A percentile compares a stretch with the other conserved stretches of the same genome.
phyloP scores from a whole-genome alignment of 2,329 filamentous ascomycete genomes.

The Aspergillus clavatus region DNA sequence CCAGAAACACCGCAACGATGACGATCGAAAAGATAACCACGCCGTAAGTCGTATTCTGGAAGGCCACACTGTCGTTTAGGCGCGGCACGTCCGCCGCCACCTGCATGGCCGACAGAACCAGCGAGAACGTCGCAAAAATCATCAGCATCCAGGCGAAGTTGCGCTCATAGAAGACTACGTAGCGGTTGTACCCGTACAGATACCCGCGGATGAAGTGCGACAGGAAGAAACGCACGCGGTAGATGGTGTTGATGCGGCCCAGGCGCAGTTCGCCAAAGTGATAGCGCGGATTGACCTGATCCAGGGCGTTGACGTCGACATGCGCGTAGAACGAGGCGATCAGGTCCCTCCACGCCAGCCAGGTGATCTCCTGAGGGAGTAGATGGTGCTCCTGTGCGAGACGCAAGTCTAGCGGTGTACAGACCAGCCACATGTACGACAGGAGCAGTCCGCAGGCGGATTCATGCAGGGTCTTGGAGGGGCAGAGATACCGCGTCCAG shows the following conservation, averaged over 20 bases:
- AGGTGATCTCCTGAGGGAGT: slow-evolving; percentile 32
- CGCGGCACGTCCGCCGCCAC: slow-evolving; percentile 20
- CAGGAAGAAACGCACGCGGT: slow-evolving; percentile 28
- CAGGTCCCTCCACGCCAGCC: slow-evolving; percentile 38
- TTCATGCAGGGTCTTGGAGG: slow-evolving; percentile 17
- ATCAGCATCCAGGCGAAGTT: slow-evolving; percentile 42
- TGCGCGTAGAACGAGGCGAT: slow-evolving; percentile 27
- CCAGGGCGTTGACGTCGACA: slow-evolving; percentile 26
- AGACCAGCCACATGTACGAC: slow-evolving; percentile 41
- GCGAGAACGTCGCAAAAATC: slow-evolving; percentile 40
- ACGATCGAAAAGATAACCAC: background rate
- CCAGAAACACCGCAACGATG: background rate
- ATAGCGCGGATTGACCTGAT: slow-evolving; percentile 37
- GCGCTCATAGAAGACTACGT: slow-evolving; percentile 40
- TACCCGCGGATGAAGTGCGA: slow-evolving; percentile 26
- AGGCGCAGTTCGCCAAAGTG: slow-evolving; percentile 44
- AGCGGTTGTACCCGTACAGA: slow-evolving; percentile 31
- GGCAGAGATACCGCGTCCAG: slow-evolving; percentile 19
- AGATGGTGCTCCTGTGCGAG: slow-evolving; percentile 30
- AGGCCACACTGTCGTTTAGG: background rate
- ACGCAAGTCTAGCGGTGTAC: slow-evolving; percentile 36
- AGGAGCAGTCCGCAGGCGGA: slow-evolving; percentile 37
- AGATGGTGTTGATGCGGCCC: slow-evolving; percentile 43
- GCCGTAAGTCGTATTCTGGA: background rate
- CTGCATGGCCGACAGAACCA: slow-evolving; percentile 50